Evolutionary conservation across 1,284 basidiomycete genomes (phyloP).

Genomic region (Coniferiporia sulphurascens): DNA sequence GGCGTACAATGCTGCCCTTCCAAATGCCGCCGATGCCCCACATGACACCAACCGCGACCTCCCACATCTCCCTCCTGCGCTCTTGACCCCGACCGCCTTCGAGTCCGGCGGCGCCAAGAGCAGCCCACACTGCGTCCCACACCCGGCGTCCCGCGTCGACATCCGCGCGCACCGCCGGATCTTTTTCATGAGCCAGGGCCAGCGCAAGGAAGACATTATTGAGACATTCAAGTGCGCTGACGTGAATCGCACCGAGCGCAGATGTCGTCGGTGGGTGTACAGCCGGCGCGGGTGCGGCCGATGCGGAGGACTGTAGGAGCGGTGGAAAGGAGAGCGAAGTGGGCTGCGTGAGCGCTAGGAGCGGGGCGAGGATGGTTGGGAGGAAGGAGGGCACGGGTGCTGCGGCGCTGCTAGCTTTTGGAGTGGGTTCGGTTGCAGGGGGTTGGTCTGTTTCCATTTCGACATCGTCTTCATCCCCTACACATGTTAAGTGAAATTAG

Average conservation of each 20-base stretch:
- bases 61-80: constrained; percentile 64
- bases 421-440: constrained; percentile 24
- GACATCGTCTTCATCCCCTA: constrained; percentile 23
- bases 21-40: constrained; percentile 73
- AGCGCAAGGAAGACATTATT: constrained; percentile 87
- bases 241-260: constrained; percentile 73
- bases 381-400: constrained; percentile 33
- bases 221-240: constrained; percentile 83
- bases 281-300: constrained; percentile 36
- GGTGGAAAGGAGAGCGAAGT: constrained; percentile 81
- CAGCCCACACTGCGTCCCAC: constrained; percentile 60
- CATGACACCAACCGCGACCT: constrained; percentile 68
- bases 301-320: constrained; percentile 29
- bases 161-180: constrained; percentile 35
- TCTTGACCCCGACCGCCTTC: constrained; percentile 59
- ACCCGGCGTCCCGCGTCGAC: constrained; percentile 44
- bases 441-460: constrained; percentile 33
- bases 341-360: constrained; percentile 65
- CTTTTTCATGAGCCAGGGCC: constrained; percentile 25
- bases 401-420: constrained; percentile 12
- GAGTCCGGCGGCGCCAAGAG: constrained; percentile 53
- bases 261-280: constrained; percentile 83
- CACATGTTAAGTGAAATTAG: not conserved
- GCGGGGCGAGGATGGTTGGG: constrained; percentile 51
- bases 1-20: constrained; percentile 54